Evolutionary conservation across 495 filamentous ascomycete species (phyloP), one percentile per base, ranked within the genome.

Genomic region (Pseudoneurospora amorphoporcata): DNA sequence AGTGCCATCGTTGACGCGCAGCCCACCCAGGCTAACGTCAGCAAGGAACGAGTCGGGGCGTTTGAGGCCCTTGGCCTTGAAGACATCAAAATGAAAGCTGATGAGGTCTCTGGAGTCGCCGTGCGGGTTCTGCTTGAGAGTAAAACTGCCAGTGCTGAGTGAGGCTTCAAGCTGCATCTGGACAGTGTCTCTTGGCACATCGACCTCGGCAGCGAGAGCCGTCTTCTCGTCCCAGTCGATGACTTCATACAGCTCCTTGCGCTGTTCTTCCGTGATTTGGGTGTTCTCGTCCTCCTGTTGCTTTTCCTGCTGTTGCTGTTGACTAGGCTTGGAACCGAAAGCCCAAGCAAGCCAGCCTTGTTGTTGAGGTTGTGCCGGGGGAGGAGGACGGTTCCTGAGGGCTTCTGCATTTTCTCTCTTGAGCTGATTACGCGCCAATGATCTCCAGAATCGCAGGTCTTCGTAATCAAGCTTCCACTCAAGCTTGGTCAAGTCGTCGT

Each of bases 161-260:
- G 92, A 92, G 40, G 95, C 90, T 76, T 98, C 92, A 72, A 98
- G 83, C 79, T 98, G 92, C 77, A 98, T 84, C 82, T 98, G 97
- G 71, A 98, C 87, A 69, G 92, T 92, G 73, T 99, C 96, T 65
- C 91, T 88, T 0, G 95, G 95, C 68, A 92, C 86, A 77, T 98
- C 94, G 37, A 99, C 91, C 70, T 90, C 90, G 74, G 95, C 94
- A 0, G 92, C 85, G 40, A 99, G 86, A 3, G 90, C 90, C 69
- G 94, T 92, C 85, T 98, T 98, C 83, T 99, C 95, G 76, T 99
- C 92, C 92, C 94, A 99, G 77, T 98, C 94, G 75, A 99, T 99
- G 41, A 93, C 96, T 75, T 93, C 92, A 77, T 99, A 99, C 9
- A 99, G 87, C 83, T 98, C 95, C 79, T 98, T 94, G 58, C 94